Percentiles rank a stretch among this genome's conserved stretches.
Conservation (phyloP, 2,329 filamentous ascomycete genomes). For the Fusarium cyanostomum region DNA sequence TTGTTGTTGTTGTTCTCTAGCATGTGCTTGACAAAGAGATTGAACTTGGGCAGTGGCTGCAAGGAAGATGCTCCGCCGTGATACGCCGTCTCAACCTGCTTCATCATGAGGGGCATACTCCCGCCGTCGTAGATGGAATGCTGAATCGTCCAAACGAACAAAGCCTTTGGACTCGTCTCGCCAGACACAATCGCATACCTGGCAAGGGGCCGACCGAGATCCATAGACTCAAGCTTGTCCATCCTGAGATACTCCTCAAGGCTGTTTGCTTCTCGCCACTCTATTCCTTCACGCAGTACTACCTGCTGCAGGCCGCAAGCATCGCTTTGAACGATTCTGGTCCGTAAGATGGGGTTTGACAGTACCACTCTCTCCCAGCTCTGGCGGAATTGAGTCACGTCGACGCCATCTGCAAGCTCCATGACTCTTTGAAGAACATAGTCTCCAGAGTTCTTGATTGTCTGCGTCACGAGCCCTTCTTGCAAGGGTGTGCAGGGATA, state of each 20-base stretch:
- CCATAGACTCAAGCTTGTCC: not conserved
- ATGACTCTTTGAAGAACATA: constrained; percentile 3
- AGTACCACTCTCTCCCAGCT: not conserved
- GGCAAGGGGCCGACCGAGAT: not conserved
- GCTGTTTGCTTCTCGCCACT: not conserved
- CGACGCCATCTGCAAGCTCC: not conserved
- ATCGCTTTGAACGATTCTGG: constrained; percentile 8
- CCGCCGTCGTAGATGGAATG: constrained; percentile 63
- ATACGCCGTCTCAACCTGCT: not conserved
- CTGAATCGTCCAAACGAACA: constrained; percentile 34
- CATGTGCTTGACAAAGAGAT: constrained; percentile 8
- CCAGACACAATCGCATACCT: not conserved
- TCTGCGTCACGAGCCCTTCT: too few relatives aligned
- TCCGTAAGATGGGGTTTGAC: not conserved
- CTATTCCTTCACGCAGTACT: not conserved
- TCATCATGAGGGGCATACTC: constrained; percentile 52
- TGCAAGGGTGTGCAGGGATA: not conserved
- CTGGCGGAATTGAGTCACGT: not conserved
- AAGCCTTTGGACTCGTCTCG: not conserved
- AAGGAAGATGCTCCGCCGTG: not conserved
- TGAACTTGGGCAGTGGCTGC: constrained; percentile 1
- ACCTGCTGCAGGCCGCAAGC: not conserved
- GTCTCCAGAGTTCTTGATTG: constrained; percentile 1
- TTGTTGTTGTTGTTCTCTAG: not conserved
- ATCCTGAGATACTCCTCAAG: not conserved